These are phyloP conservation scores for Posidonia australis DNA, from an alignment of 106 monocot genomes.

Conservation along the genomic window DNA sequence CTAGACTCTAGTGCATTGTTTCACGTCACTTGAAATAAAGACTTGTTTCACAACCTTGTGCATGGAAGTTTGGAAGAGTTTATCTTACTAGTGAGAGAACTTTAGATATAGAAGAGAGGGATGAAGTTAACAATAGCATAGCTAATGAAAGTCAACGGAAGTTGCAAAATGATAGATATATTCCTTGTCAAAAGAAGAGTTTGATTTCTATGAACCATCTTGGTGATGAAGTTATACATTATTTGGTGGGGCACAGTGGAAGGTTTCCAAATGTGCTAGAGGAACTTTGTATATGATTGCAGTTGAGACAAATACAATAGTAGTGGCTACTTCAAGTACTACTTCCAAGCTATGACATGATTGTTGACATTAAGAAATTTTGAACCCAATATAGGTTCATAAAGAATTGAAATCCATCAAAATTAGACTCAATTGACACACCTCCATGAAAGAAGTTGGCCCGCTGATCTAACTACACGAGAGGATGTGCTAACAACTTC, in stretches of 20 bases:
- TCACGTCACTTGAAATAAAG: neutral
- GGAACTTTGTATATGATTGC: neutral
- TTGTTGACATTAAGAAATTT: too few relatives aligned
- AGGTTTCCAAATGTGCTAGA: neutral
- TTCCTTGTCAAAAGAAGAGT: too few relatives aligned
- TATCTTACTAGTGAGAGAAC: neutral
- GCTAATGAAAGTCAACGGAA: neutral
- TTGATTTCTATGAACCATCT: neutral
- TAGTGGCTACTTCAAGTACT: neutral
- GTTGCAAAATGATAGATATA: neutral
- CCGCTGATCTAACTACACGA: too few relatives aligned
- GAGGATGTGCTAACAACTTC: too few relatives aligned
- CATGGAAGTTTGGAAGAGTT: neutral
- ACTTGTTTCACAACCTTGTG: neutral
- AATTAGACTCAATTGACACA: too few relatives aligned
- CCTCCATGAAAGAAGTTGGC: too few relatives aligned
- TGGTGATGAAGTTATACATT: neutral
- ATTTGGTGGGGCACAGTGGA: neutral
- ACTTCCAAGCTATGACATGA: too few relatives aligned
- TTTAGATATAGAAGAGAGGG: neutral
- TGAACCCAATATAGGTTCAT: too few relatives aligned
- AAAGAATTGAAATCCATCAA: too few relatives aligned
- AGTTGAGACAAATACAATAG: neutral
- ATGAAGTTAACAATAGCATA: neutral
- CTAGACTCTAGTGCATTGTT: conserved; percentile 7